Base-by-base conservation (phyloP, 2,329 filamentous ascomycete genomes). In the Teratosphaeria gauchensis region DNA sequence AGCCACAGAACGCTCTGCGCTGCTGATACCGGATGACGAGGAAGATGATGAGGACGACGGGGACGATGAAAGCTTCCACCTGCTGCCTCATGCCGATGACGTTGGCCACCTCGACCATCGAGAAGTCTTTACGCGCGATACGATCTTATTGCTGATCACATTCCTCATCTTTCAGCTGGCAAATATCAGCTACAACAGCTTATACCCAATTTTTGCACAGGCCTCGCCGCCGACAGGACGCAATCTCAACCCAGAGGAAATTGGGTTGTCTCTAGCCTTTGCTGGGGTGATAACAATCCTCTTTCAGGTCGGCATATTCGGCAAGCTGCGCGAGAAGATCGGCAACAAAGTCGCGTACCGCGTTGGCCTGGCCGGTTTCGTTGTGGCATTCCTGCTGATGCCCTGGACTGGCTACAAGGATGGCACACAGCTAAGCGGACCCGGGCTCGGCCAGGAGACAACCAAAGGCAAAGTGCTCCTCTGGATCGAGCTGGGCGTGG, bases 131-230 rank as follows among this genome's bases (percentile, higher is more conserved):
- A 95, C 89, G 68, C 82, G 85, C 59, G 91, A 94, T 60, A 96
- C 91, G 0, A 72, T 96, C 12, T 77, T 95, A 2, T 81, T 99
- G 0, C 82, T 99, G 5, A 72, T 84, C 56, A 95, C 92, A 0
- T 97, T 96, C 69, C 83, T 96, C 51, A 87, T 97, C 55, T 99
- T 97, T 70, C 92, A 96, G 68, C 80, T 99, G 4, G 86, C 89
- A 61, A 97, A 97, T 72, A 90, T 96, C 64, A 91, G 90, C 3
- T 99, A 92, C 80, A 96, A 96, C 74, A 92, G 90, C 19, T 78
- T 99, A 0, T 99, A 95, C 68, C 94, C 94, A 0, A 92, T 97
- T 57, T 99, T 97, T 67, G 89, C 87, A 0, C 86, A 92, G 57
- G 85, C 88, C 0, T 74, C 82, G 0, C 79, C 85, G 0, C 94